These are phyloP conservation scores for Kwoniella dejecticola DNA, from an alignment of 768 basidiomycete genomes.

Conservation along the genomic window DNA sequence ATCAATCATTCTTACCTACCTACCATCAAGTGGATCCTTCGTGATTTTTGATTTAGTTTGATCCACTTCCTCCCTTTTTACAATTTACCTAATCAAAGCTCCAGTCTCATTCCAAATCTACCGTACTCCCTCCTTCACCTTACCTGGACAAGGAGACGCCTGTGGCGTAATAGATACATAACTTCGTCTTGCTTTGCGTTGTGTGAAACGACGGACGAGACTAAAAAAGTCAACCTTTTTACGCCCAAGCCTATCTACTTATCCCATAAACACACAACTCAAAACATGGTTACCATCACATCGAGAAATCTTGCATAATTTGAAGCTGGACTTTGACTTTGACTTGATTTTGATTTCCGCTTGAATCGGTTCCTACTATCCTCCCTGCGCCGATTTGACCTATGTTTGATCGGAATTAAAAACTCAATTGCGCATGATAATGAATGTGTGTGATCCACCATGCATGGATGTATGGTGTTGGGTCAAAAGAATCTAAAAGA, in stretches of 20 bases:
- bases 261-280: not conserved
- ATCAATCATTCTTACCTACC: too few species aligned
- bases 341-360: not conserved
- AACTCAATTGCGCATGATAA: not conserved
- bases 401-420: constrained; percentile 8
- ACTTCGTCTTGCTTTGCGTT: not conserved
- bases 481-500: not conserved
- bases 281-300: constrained; percentile 8
- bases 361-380: constrained; percentile 7
- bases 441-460: not conserved
- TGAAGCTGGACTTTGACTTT: too few species aligned
- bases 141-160: not conserved
- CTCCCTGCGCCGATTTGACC: not conserved
- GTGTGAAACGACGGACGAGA: not conserved
- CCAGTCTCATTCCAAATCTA: too few species aligned
- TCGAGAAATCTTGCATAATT: not conserved
- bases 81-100: too few species aligned
- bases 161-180: not conserved
- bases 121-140: too few species aligned
- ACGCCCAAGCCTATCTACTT: not conserved
- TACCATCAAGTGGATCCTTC: too few species aligned
- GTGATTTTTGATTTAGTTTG: too few species aligned
- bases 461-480: not conserved
- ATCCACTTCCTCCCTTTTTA: too few species aligned
- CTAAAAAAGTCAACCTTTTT: not conserved